phyloP scores from a whole-genome alignment of 1,284 basidiomycete genomes.

The Boletellus sp. region DNA sequence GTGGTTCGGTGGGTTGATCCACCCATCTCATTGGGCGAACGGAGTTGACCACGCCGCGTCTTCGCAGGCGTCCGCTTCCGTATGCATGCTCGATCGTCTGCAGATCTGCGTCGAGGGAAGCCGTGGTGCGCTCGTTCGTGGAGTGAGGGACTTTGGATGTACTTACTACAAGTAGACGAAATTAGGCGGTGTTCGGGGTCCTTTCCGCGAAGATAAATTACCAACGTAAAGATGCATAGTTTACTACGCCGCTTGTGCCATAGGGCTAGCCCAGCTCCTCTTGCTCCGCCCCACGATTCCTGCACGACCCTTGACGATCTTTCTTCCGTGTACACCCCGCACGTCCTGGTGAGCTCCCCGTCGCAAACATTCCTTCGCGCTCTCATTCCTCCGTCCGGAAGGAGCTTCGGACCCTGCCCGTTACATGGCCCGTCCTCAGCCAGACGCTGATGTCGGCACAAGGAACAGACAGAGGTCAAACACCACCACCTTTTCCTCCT shows the following conservation, averaged over 20 bases:
- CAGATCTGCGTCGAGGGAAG: slow-evolving; percentile 30
- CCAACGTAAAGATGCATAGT: slow-evolving; percentile 11
- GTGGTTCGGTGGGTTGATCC: slow-evolving; percentile 29
- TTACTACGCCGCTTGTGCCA: slow-evolving; percentile 6
- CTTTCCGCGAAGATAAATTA: slow-evolving; percentile 14
- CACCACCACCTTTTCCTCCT: slow-evolving; percentile 40
- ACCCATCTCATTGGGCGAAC: slow-evolving; percentile 1
- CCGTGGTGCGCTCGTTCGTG: slow-evolving; percentile 11
- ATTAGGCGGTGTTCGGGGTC: slow-evolving; percentile 28
- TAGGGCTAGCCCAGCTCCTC: neutral
- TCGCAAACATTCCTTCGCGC: neutral
- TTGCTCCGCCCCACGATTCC: slow-evolving; percentile 11
- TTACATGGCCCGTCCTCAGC: slow-evolving; percentile 35
- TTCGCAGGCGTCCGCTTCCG: slow-evolving; percentile 30
- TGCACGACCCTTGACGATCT: slow-evolving; percentile 17
- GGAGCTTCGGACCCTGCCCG: slow-evolving; percentile 9
- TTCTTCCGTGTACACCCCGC: slow-evolving; percentile 1
- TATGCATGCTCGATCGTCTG: slow-evolving; percentile 30
- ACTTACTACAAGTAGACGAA: neutral
- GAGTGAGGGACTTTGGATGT: slow-evolving; percentile 8
- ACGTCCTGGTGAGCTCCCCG: slow-evolving; percentile 16
- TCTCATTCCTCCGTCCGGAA: slow-evolving; percentile 6
- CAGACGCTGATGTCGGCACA: slow-evolving; percentile 35
- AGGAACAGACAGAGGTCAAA: slow-evolving; percentile 42
- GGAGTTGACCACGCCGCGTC: slow-evolving; percentile 14